Percentiles rank a stretch among this genome's conserved stretches.
Evolutionary conservation across 2,329 filamentous ascomycete genomes (phyloP).

Genomic region (Septoria petroselini): DNA sequence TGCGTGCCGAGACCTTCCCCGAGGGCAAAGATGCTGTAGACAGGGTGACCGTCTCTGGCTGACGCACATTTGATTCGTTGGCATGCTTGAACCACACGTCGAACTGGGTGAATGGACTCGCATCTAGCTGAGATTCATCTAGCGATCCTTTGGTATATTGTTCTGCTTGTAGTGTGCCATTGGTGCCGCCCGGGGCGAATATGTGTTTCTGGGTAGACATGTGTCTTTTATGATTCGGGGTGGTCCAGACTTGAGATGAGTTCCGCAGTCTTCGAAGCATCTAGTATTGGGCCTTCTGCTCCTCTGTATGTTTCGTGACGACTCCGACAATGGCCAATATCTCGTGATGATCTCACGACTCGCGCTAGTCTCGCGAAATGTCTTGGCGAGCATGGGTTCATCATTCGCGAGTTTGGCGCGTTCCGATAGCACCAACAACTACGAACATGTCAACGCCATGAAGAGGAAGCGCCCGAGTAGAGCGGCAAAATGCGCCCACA

Average conservation of each 20-base stretch:
- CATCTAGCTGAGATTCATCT: conserved; percentile 56
- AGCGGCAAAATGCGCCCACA: conserved; percentile 13
- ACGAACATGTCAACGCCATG: conserved; percentile 15
- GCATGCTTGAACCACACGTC: conserved; percentile 82
- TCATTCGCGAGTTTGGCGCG: conserved; percentile 3
- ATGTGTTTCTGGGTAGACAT: conserved; percentile 42
- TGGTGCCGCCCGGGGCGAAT: conserved; percentile 62
- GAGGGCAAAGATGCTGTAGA: conserved; percentile 80
- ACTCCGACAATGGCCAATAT: conserved; percentile 9
- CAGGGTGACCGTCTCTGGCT: conserved; percentile 85
- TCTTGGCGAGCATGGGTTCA: neutral
- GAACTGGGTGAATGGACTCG: conserved; percentile 77
- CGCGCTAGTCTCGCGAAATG: too few relatives aligned
- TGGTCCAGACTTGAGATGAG: neutral
- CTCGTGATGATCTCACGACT: conserved; percentile 13
- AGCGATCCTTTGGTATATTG: conserved; percentile 72
- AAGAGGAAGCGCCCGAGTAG: conserved; percentile 24
- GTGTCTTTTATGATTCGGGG: neutral
- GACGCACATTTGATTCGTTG: conserved; percentile 58
- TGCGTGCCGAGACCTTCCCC: conserved; percentile 77
- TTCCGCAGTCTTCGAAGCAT: conserved; percentile 1
- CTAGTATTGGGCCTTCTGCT: neutral
- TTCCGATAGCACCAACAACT: neutral
- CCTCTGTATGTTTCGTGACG: neutral
- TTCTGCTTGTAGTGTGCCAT: conserved; percentile 62